phyloP scores from a whole-genome alignment of 495 filamentous ascomycete species.

The Cercophora samala region DNA sequence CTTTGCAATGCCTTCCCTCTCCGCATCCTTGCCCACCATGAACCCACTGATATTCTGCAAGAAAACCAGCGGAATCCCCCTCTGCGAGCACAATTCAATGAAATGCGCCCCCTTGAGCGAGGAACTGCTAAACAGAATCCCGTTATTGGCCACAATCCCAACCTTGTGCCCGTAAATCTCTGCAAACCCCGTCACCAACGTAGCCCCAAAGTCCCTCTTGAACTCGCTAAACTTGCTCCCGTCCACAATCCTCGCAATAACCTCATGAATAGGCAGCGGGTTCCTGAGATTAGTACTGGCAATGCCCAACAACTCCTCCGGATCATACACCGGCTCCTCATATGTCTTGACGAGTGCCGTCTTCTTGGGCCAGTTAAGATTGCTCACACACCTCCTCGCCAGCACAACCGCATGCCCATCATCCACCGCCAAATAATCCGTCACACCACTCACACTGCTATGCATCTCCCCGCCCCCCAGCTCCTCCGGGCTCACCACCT shows the following conservation, averaged over 20 bases:
- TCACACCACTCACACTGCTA: slow-evolving; percentile 86
- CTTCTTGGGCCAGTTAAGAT: slow-evolving; percentile 74
- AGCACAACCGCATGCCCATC: slow-evolving; percentile 91
- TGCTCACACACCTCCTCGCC: slow-evolving; percentile 75
- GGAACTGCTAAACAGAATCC: slow-evolving; percentile 90
- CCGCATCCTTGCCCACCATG: slow-evolving; percentile 93
- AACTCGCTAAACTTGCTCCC: slow-evolving; percentile 89
- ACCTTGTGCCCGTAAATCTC: slow-evolving; percentile 86
- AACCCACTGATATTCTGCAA: slow-evolving; percentile 96
- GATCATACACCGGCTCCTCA: slow-evolving; percentile 75
- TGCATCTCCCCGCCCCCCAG: slow-evolving; percentile 92
- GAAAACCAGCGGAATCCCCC: slow-evolving; percentile 85
- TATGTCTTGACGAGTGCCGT: slow-evolving; percentile 26
- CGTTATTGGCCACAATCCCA: slow-evolving; percentile 94
- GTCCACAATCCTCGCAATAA: slow-evolving; percentile 93
- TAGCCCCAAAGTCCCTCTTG: slow-evolving; percentile 87
- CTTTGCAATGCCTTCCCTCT: slow-evolving; percentile 94
- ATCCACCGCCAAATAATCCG: slow-evolving; percentile 92
- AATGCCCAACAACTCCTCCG: slow-evolving; percentile 79
- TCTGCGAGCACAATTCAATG: slow-evolving; percentile 93
- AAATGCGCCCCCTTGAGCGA: slow-evolving; percentile 95
- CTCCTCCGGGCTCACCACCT: slow-evolving; percentile 88
- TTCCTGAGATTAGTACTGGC: slow-evolving; percentile 83
- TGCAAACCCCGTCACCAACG: slow-evolving; percentile 90
- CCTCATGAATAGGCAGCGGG: slow-evolving; percentile 79